Evolutionary conservation across 306 rosid genomes (phyloP).

Genomic region (Biancaea sappan): DNA sequence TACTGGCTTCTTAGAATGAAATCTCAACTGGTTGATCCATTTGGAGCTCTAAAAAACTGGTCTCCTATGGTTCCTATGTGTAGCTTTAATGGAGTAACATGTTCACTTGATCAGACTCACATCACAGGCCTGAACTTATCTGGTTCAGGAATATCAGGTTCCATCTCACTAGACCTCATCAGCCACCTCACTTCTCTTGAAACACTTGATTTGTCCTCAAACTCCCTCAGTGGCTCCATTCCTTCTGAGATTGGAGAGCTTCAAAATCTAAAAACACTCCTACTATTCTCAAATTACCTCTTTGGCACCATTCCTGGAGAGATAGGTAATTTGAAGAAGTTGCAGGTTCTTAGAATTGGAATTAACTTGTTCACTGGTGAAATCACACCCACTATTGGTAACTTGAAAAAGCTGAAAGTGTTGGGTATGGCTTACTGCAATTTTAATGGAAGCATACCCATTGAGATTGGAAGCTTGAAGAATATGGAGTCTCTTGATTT

Average conservation of each 20-base stretch:
- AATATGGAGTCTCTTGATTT: slow-evolving; percentile 71
- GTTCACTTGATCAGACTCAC: slow-evolving; percentile 55
- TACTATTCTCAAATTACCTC: slow-evolving; percentile 67
- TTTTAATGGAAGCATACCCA: slow-evolving; percentile 84
- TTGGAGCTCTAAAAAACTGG: slow-evolving; percentile 69
- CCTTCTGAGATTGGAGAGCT: slow-evolving; percentile 70
- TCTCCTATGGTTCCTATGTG: slow-evolving; percentile 59
- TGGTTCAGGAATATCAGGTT: slow-evolving; percentile 74
- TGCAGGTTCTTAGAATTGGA: slow-evolving; percentile 85
- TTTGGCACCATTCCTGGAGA: slow-evolving; percentile 81
- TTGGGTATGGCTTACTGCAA: slow-evolving; percentile 72
- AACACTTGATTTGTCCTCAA: slow-evolving; percentile 82
- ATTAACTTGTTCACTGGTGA: slow-evolving; percentile 74
- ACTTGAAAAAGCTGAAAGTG: slow-evolving; percentile 67
- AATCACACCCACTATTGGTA: slow-evolving; percentile 61
- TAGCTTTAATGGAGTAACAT: slow-evolving; percentile 75
- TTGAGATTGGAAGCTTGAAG: slow-evolving; percentile 71
- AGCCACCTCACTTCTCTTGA: slow-evolving; percentile 58
- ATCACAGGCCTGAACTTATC: slow-evolving; percentile 69
- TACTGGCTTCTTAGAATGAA: slow-evolving; percentile 69
- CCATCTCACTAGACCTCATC: slow-evolving; percentile 57
- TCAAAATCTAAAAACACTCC: slow-evolving; percentile 59
- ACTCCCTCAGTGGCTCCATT: slow-evolving; percentile 66
- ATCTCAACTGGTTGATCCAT: slow-evolving; percentile 67
- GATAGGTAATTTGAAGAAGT: slow-evolving; percentile 72